phyloP scores from a whole-genome alignment of 2,329 filamentous ascomycete genomes.

The Aureobasidium namibiae region DNA sequence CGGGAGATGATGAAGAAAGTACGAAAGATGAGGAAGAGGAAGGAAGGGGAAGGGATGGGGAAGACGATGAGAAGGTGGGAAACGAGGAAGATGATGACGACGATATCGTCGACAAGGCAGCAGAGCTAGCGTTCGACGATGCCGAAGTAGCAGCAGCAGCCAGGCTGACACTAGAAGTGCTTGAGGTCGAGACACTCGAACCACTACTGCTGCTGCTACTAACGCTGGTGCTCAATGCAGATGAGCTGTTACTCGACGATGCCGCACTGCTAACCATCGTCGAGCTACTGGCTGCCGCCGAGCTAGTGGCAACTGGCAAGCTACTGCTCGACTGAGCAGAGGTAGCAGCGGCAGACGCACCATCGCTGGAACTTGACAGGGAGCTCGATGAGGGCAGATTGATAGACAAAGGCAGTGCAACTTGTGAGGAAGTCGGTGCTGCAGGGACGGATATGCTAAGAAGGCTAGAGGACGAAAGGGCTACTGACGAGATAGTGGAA shows the following conservation, averaged over 20 bases:
- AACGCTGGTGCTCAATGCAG: not conserved
- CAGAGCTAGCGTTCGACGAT: not conserved
- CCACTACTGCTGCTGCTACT: not conserved
- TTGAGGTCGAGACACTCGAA: not conserved
- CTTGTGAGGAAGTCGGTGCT: not conserved
- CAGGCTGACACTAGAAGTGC: not conserved
- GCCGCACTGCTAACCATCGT: too few species aligned
- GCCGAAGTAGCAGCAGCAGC: not conserved
- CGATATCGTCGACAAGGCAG: not conserved
- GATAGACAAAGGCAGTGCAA: not conserved
- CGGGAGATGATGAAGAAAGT: not conserved
- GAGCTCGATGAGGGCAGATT: not conserved
- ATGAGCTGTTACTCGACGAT: too few species aligned
- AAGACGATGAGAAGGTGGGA: too few species aligned
- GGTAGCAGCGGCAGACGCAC: not conserved
- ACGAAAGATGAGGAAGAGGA: not conserved
- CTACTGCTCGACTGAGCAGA: not conserved
- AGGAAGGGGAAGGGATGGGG: not conserved
- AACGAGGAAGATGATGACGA: too few species aligned
- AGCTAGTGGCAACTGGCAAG: too few species aligned
- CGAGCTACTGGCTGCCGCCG: too few species aligned
- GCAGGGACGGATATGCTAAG: not conserved
- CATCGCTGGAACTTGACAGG: not conserved
- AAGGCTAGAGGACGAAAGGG: not conserved
- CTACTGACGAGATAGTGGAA: conserved; percentile 6